These are phyloP conservation scores for Caryocar brasiliense DNA, from an alignment of 441 rosid species.

Conservation along the genomic window DNA sequence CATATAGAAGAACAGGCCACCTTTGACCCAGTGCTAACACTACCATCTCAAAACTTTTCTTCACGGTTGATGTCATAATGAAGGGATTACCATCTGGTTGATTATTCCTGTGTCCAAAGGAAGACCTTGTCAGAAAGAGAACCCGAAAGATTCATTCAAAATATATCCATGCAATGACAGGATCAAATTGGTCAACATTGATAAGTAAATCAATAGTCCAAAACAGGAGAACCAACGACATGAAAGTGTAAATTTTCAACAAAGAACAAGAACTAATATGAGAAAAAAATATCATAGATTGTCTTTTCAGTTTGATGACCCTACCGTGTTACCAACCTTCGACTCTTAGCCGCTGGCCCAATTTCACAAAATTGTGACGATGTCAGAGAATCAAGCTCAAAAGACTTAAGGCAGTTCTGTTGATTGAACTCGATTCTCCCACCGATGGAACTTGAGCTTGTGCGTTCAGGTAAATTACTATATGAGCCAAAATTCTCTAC, in stretches of 20 bases:
- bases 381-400: constrained; percentile 23
- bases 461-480: constrained; percentile 29
- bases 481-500: constrained; percentile 65
- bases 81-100: constrained; percentile 39
- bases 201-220: not conserved
- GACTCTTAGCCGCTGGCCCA: constrained; percentile 39
- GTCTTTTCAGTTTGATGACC: constrained; percentile 11
- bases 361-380: constrained; percentile 22
- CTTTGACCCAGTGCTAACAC: constrained; percentile 75
- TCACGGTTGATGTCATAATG: constrained; percentile 50
- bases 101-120: constrained; percentile 44
- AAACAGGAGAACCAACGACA: not conserved
- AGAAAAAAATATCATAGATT: not conserved
- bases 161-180: too few species aligned
- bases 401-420: constrained; percentile 27
- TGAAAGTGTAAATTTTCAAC: not conserved
- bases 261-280: too few species aligned
- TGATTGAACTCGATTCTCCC: constrained; percentile 20
- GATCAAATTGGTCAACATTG: too few species aligned
- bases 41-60: constrained; percentile 73
- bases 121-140: not conserved
- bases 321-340: constrained; percentile 38
- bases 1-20: constrained; percentile 93
- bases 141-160: not conserved
- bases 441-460: constrained; percentile 15